A percentile compares a stretch with the other conserved stretches of the same genome.
Conservation (phyloP, 2,329 filamentous ascomycete species). For the Lachnum nothofagi region DNA sequence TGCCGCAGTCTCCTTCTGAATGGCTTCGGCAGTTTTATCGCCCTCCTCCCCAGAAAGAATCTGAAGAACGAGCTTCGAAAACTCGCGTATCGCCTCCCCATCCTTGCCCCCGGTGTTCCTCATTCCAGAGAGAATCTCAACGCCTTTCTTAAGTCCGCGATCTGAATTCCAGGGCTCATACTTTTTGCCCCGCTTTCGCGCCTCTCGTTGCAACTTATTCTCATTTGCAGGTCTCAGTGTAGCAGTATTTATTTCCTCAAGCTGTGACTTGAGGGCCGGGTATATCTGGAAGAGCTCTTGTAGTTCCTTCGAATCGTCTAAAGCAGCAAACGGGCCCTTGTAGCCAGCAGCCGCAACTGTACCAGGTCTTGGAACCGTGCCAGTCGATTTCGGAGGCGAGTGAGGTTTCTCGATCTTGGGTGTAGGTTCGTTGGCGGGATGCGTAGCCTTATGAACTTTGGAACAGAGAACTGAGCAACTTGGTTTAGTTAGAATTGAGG, state of each 20-base stretch:
- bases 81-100: constrained; percentile 57
- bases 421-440: constrained; percentile 13
- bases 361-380: constrained; percentile 14
- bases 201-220: constrained; percentile 5
- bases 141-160: constrained; percentile 51
- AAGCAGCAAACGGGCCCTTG: constrained; percentile 45
- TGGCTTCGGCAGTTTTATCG: constrained; percentile 33
- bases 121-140: constrained; percentile 48
- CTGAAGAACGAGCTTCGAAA: constrained; percentile 51
- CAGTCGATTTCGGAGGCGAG: constrained; percentile 11
- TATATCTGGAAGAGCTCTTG: constrained; percentile 48
- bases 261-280: constrained; percentile 43
- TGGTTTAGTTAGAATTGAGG: constrained; percentile 7
- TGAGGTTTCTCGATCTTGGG: constrained; percentile 12
- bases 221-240: constrained; percentile 41
- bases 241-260: constrained; percentile 46
- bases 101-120: constrained; percentile 47
- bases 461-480: constrained; percentile 58
- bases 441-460: constrained; percentile 43
- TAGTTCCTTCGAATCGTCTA: constrained; percentile 48
- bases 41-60: constrained; percentile 37
- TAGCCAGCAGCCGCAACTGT: constrained; percentile 22
- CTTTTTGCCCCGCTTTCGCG: constrained; percentile 2
- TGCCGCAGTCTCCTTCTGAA: constrained; percentile 43
- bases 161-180: constrained; percentile 49